Evolutionary conservation across 2,329 filamentous ascomycete genomes (phyloP), one percentile per base, ranked within the genome.

Genomic region (Xylariaceae sp.): DNA sequence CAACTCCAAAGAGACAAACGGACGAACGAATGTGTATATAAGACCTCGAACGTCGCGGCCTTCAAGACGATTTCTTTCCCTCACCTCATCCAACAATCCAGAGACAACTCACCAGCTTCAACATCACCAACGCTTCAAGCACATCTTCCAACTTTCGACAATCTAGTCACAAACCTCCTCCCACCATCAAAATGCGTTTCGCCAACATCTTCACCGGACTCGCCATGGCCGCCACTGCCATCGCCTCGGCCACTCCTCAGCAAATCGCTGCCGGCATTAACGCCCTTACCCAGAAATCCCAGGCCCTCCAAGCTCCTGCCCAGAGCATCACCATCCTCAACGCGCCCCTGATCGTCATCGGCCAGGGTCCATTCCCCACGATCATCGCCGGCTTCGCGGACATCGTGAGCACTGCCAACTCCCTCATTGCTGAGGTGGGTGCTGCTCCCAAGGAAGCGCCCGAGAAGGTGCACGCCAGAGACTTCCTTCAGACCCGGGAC

Each of bases 291-390:
- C 3, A 49, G 18, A 60, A 62, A 50, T 64, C 61, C 2, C 55
- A 54, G 5, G 57, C 51, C 2, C 61, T 64, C 10, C 59, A 64
- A 17, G 45, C 41, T 0, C 59, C 59, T 1, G 61, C 61, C 3
- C 59, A 64, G 60, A 64, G 60, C 53, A 57, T 64, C 47, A 62
- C 59, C 10, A 8, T 57, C 1, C 3, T 58, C 10, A 62, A 60
- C 8, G 61, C 57, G 7, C 39, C 52, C 50, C 59, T 56, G 9
- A 52, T 64, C 23, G 10, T 23, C 50, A 41, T 64, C 39, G 59
- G 57, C 34, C 54, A 60, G 11, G 61, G 61, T 41, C 59, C 61
- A 3, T 54, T 61, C 50, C 59, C 61, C 8, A 0, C 0, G 1
- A 13, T 64, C 30, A 60, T 64, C 53, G 5, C 34, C 5, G 61